phyloP scores from a whole-genome alignment of 352 stramenopile genomes.

The Pythium angustatum region DNA sequence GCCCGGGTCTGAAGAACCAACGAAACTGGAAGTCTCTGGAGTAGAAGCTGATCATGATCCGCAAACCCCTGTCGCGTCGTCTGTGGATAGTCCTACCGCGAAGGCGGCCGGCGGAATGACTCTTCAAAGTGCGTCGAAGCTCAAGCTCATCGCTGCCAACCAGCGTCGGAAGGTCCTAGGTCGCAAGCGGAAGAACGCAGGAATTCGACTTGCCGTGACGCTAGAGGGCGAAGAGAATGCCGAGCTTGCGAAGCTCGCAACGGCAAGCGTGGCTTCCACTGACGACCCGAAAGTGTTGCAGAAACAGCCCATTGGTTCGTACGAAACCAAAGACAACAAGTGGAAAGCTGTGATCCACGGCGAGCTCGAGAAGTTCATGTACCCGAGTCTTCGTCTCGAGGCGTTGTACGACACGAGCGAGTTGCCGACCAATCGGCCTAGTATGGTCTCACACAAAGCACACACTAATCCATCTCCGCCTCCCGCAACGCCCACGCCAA shows the following conservation, averaged over 20 bases:
- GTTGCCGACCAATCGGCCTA: background rate
- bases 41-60: background rate
- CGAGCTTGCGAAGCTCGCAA: background rate
- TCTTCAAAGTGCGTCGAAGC: slow-evolving; percentile 21
- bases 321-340: slow-evolving; percentile 57
- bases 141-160: slow-evolving; percentile 27
- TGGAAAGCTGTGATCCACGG: slow-evolving; percentile 64
- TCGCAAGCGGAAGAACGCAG: slow-evolving; percentile 17
- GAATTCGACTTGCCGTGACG: slow-evolving; percentile 9
- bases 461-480: background rate
- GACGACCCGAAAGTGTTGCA: background rate
- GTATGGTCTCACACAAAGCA: background rate
- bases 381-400: slow-evolving; percentile 63
- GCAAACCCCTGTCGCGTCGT: background rate
- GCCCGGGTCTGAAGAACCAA: background rate
- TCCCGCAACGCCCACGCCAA: background rate
- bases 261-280: background rate
- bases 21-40: background rate
- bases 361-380: slow-evolving; percentile 76
- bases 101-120: slow-evolving; percentile 2
- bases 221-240: slow-evolving; percentile 14
- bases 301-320: slow-evolving; percentile 40
- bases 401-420: slow-evolving; percentile 35
- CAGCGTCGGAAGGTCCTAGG: slow-evolving; percentile 21
- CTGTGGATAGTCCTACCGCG: no score